These are phyloP conservation scores for Zizania latifolia DNA, from an alignment of 176 grass and related monocot species.

Conservation along the genomic window DNA sequence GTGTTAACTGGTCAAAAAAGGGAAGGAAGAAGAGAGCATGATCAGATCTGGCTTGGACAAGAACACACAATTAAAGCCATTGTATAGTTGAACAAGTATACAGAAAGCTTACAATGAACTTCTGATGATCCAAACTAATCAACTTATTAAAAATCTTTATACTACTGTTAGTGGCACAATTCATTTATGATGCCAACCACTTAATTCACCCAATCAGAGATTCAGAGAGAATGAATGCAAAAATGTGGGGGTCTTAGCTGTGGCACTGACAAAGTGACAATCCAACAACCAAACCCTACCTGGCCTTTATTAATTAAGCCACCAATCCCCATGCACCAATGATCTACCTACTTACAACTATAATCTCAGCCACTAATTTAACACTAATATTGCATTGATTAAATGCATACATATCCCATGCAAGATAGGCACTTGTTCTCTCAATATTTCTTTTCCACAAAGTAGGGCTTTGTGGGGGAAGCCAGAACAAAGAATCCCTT, in stretches of 20 bases:
- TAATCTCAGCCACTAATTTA: neutral
- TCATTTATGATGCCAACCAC: constrained; percentile 11
- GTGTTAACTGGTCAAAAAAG: neutral
- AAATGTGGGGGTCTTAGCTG: neutral
- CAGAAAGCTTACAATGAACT: neutral
- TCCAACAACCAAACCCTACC: constrained; percentile 2
- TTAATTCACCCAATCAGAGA: neutral
- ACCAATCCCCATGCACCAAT: too few species aligned
- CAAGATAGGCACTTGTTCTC: neutral
- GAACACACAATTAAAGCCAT: neutral
- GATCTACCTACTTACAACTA: neutral
- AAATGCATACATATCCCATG: constrained; percentile 4
- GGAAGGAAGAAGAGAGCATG: too few species aligned
- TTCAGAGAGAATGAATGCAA: neutral
- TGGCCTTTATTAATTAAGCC: too few species aligned
- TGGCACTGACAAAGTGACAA: constrained; percentile 9
- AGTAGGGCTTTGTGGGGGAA: neutral
- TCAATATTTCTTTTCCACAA: neutral
- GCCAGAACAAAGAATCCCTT: neutral
- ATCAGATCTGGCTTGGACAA: too few species aligned
- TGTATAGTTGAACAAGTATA: too few species aligned
- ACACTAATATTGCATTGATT: neutral
- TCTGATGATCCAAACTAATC: neutral
- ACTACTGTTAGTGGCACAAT: neutral
- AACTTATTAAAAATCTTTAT: neutral